Conservation (phyloP, 768 basidiomycete genomes). For the Suillus variegatus region DNA sequence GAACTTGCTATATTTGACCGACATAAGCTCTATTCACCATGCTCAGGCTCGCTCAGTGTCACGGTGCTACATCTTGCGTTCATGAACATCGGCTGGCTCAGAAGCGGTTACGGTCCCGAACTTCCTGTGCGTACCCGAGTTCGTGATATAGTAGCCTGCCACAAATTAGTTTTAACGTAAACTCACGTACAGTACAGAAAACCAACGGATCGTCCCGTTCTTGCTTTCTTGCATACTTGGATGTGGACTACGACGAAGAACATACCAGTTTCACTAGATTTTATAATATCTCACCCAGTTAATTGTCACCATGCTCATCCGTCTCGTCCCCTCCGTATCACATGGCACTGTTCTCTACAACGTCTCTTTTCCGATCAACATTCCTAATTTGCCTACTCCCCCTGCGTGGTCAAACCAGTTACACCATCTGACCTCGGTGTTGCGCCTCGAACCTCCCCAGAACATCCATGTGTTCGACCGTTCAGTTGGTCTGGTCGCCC, state of each 20-base stretch:
- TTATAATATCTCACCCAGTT: conserved; percentile 25
- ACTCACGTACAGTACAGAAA: conserved; percentile 33
- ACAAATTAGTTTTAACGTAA: conserved; percentile 26
- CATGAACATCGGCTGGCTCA: not conserved
- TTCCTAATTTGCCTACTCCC: conserved; percentile 42
- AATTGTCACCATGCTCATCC: conserved; percentile 55
- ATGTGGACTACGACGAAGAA: conserved; percentile 26
- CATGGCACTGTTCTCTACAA: conserved; percentile 61
- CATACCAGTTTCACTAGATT: conserved; percentile 19
- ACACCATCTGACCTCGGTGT: conserved; percentile 45
- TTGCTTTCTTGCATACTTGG: conserved; percentile 25
- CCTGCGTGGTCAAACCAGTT: conserved; percentile 56
- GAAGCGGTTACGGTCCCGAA: not conserved
- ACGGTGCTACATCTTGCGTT: not conserved
- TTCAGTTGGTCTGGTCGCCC: conserved; percentile 54
- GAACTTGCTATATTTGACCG: not conserved
- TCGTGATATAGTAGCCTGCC: not conserved
- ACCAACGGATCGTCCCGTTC: conserved; percentile 20
- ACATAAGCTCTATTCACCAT: not conserved
- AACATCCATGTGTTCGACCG: conserved; percentile 61
- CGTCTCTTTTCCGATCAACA: conserved; percentile 47
- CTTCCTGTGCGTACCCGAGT: conserved; percentile 2
- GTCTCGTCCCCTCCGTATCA: conserved; percentile 45
- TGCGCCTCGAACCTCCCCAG: conserved; percentile 54
- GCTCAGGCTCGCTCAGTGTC: not conserved